Conservation (phyloP, 805 yeast genomes). For the Tetrapisispora namnaoensis region DNA sequence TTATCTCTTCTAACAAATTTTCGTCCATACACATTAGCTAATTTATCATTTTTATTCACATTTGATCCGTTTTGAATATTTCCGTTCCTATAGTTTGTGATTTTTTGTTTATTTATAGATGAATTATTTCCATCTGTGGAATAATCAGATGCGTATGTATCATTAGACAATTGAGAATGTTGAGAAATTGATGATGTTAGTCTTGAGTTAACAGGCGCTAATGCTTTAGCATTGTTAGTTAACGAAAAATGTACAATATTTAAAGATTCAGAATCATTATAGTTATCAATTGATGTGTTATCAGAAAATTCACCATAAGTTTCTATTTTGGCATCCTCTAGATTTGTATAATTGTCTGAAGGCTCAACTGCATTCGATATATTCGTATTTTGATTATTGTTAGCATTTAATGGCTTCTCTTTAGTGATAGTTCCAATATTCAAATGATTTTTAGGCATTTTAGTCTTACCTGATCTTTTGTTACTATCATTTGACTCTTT, state of each 20-base stretch:
- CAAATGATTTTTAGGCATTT: neutral
- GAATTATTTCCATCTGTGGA: slow-evolving; percentile 31
- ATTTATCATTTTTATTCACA: neutral
- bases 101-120: slow-evolving; percentile 7
- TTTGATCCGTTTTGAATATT: neutral
- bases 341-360: neutral
- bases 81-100: slow-evolving; percentile 5
- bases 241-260: neutral
- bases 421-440: neutral
- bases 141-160: slow-evolving; percentile 42
- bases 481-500: neutral
- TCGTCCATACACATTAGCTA: slow-evolving; percentile 4
- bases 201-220: slow-evolving; percentile 24
- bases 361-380: neutral
- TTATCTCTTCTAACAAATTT: slow-evolving; percentile 26
- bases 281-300: slow-evolving; percentile 24
- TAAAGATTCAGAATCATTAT: slow-evolving; percentile 6
- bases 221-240: slow-evolving; percentile 5
- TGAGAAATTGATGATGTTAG: slow-evolving; percentile 47
- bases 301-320: slow-evolving; percentile 23
- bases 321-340: slow-evolving; percentile 10
- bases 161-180: slow-evolving; percentile 29
- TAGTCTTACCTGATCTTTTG: neutral
- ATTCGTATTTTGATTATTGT: too few species aligned
- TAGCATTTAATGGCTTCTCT: neutral